phyloP scores from a whole-genome alignment of 2,329 filamentous ascomycete genomes.

The Diaporthe ampelina region DNA sequence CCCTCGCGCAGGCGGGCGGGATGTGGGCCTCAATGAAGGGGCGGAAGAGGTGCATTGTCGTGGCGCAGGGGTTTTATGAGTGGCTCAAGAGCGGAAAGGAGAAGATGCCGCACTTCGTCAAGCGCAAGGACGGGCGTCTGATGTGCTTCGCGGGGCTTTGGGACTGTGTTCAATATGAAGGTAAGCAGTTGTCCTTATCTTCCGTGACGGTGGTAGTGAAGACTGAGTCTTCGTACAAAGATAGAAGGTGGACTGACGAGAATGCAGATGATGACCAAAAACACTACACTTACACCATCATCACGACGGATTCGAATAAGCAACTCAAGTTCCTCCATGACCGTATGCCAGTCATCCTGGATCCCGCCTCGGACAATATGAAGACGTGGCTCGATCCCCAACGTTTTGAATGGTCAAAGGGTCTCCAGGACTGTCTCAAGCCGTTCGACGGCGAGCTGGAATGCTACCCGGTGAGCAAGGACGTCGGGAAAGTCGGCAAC shows the following conservation, averaged over 20 bases:
- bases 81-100: slow-evolving; percentile 90
- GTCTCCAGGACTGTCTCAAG: slow-evolving; percentile 83
- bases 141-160: slow-evolving; percentile 94
- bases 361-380: slow-evolving; percentile 79
- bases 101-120: slow-evolving; percentile 87
- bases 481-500: slow-evolving; percentile 95
- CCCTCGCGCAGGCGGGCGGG: slow-evolving; percentile 79
- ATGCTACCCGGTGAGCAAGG: slow-evolving; percentile 87
- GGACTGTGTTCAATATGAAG: slow-evolving; percentile 88
- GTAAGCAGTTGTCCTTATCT: slow-evolving; percentile 53
- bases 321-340: slow-evolving; percentile 91
- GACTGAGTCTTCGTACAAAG: no score
- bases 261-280: slow-evolving; percentile 71
- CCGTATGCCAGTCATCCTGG: slow-evolving; percentile 94
- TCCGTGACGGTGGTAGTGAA: neutral
- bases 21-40: slow-evolving; percentile 96
- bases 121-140: slow-evolving; percentile 83
- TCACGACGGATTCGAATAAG: slow-evolving; percentile 89
- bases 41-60: slow-evolving; percentile 86
- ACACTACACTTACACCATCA: slow-evolving; percentile 91
- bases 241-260: slow-evolving; percentile 32
- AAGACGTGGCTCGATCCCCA: slow-evolving; percentile 83
- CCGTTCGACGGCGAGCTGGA: slow-evolving; percentile 86
- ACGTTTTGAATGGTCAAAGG: slow-evolving; percentile 79
- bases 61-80: slow-evolving; percentile 96